Conservation (phyloP, 441 rosid species). For the Mallotus japonicus region DNA sequence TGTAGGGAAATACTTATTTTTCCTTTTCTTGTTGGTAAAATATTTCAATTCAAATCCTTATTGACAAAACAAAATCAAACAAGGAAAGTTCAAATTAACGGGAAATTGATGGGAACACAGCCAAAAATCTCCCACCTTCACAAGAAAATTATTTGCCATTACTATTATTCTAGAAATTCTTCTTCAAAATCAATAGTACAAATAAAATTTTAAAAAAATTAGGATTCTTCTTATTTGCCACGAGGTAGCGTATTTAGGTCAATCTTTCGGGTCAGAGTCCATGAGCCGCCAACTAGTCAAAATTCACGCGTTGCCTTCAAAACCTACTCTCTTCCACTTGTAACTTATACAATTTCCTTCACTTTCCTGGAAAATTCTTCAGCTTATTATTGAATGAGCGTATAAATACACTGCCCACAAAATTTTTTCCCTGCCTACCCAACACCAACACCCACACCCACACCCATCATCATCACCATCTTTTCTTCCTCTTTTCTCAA, state of each 20-base stretch:
- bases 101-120: background rate
- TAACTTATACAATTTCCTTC: background rate
- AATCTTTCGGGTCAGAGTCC: constrained; percentile 1
- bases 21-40: background rate
- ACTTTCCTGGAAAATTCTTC: constrained; percentile 2
- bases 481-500: no score
- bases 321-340: background rate
- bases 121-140: no score
- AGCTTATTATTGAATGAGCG: background rate
- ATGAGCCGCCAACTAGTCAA: constrained; percentile 27
- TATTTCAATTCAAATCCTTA: background rate
- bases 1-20: no score
- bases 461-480: background rate
- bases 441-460: background rate
- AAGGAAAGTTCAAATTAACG: background rate
- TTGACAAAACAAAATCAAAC: background rate
- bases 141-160: no score
- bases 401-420: constrained; percentile 13
- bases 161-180: background rate
- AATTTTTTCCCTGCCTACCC: background rate
- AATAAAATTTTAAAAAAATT: background rate
- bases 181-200: background rate
- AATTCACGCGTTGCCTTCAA: constrained; percentile 15
- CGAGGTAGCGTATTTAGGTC: constrained; percentile 4
- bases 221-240: background rate